These are phyloP conservation scores for Tulasnella calospora DNA, from an alignment of 768 basidiomycete genomes.

Conservation along the genomic window DNA sequence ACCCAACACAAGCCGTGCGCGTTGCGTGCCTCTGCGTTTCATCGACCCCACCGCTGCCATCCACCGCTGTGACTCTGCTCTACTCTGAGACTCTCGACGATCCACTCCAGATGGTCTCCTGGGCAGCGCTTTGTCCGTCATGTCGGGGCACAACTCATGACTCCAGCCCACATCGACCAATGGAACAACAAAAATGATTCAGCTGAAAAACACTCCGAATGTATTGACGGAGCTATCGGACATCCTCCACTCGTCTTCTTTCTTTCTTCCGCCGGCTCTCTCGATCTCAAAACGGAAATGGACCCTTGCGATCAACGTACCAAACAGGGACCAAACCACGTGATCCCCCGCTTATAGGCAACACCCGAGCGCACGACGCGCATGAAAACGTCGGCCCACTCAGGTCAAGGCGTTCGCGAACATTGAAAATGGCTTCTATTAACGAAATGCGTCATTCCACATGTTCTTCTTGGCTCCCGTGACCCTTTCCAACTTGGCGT, in stretches of 20 bases:
- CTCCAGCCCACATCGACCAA: background rate
- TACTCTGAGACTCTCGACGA: background rate
- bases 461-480: background rate
- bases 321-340: background rate
- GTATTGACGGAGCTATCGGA: slow-evolving; percentile 2
- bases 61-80: background rate
- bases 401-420: slow-evolving; percentile 3
- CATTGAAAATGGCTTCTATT: background rate
- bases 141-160: background rate
- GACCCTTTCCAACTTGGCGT: background rate
- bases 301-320: background rate
- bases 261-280: background rate
- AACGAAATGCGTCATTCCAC: background rate
- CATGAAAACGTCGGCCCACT: background rate
- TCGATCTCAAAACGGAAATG: background rate
- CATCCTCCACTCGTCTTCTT: background rate
- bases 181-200: background rate
- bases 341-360: background rate
- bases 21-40: background rate
- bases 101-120: background rate
- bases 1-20: background rate
- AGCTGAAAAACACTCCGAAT: background rate
- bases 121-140: too few species aligned
- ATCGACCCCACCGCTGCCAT: background rate
- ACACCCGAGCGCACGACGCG: background rate